phyloP scores from a whole-genome alignment of 495 filamentous ascomycete species.

The Terfezia boudieri region DNA sequence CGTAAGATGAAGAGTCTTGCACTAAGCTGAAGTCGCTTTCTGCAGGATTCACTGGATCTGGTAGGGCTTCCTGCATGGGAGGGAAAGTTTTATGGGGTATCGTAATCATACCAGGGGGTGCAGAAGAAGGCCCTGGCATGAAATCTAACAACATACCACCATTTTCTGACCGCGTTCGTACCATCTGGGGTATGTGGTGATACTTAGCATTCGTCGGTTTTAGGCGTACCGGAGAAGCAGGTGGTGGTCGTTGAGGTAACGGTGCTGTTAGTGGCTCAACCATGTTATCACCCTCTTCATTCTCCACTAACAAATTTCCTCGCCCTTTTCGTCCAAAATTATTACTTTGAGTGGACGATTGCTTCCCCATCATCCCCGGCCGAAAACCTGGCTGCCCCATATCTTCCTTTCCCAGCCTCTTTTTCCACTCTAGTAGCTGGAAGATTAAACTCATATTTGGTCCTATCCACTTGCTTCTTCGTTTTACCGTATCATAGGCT shows the following conservation, averaged over 20 bases:
- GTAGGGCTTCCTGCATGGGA: too few species aligned
- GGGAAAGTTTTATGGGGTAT: constrained; percentile 6
- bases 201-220: neutral
- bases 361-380: neutral
- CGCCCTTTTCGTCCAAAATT: constrained; percentile 8
- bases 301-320: constrained; percentile 13
- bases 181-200: constrained; percentile 15
- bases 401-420: constrained; percentile 31
- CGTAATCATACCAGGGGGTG: constrained; percentile 17
- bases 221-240: constrained; percentile 1
- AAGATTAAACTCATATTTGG: constrained; percentile 98
- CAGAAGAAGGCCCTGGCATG: constrained; percentile 17
- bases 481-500: constrained; percentile 76
- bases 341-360: constrained; percentile 3
- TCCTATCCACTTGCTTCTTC: constrained; percentile 80
- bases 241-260: constrained; percentile 14
- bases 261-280: constrained; percentile 18
- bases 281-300: constrained; percentile 12
- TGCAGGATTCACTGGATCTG: too few species aligned
- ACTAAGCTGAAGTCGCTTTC: too few species aligned
- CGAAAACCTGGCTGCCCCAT: constrained; percentile 5
- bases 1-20: too few species aligned
- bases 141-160: constrained; percentile 16
- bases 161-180: constrained; percentile 15
- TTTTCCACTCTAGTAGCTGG: constrained; percentile 80